These are phyloP conservation scores for Conidiobolus incongruus DNA, from an alignment of 371 early-diverging fungal species.

Conservation along the genomic window DNA sequence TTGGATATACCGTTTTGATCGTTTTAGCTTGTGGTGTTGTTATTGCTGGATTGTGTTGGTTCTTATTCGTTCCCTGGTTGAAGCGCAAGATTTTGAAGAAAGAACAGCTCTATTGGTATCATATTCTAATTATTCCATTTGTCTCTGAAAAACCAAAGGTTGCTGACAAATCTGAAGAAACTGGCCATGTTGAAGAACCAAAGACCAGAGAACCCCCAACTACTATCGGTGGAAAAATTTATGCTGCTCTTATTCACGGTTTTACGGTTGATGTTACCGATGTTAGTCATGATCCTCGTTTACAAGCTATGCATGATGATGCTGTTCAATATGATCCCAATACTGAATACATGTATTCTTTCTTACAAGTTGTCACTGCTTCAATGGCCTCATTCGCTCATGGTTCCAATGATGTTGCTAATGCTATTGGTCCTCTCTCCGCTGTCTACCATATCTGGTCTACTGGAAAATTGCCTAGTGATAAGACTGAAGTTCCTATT, in stretches of 20 bases:
- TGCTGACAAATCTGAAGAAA: no score
- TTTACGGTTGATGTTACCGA: slow-evolving; percentile 31
- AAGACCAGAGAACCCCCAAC: no score
- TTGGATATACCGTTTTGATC: slow-evolving; percentile 25
- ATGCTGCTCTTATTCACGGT: slow-evolving; percentile 8
- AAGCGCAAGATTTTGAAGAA: slow-evolving; percentile 30
- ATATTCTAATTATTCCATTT: slow-evolving; percentile 23
- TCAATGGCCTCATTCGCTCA: slow-evolving; percentile 60
- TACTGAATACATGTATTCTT: slow-evolving; percentile 58
- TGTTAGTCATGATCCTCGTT: slow-evolving; percentile 2
- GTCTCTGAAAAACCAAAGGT: slow-evolving; percentile 14
- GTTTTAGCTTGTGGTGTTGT: slow-evolving; percentile 23
- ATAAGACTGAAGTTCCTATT: slow-evolving; percentile 28
- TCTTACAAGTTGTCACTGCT: slow-evolving; percentile 62
- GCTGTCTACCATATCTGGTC: slow-evolving; percentile 46
- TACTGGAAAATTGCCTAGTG: slow-evolving; percentile 18
- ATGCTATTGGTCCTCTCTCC: slow-evolving; percentile 59
- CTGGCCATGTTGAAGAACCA: no score
- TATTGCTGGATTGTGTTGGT: slow-evolving; percentile 22
- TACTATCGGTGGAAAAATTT: no score
- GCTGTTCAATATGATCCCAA: slow-evolving; percentile 45
- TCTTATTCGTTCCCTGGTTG: slow-evolving; percentile 39
- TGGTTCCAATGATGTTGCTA: slow-evolving; percentile 79
- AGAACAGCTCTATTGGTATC: slow-evolving; percentile 42
- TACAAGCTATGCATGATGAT: slow-evolving; percentile 19